phyloP scores from a whole-genome alignment of 2,329 filamentous ascomycete genomes.

The Cyclaneusma minus region DNA sequence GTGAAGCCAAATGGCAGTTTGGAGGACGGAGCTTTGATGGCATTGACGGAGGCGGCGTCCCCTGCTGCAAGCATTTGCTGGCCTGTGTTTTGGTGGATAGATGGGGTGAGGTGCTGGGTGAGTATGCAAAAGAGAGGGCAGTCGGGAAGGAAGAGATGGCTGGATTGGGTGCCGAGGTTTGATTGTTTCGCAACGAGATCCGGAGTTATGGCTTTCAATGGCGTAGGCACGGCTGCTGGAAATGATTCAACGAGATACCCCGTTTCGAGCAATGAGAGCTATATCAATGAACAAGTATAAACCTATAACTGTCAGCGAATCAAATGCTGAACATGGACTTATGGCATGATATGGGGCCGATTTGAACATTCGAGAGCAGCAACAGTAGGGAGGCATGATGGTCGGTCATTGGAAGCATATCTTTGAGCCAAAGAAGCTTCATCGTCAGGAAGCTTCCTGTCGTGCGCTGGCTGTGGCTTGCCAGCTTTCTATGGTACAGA shows the following conservation, averaged over 20 bases:
- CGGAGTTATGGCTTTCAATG: not conserved
- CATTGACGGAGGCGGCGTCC: slow-evolving; percentile 18
- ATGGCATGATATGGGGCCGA: too few species aligned
- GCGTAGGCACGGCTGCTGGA: slow-evolving; percentile 1
- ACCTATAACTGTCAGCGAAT: too few species aligned
- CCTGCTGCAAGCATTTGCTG: slow-evolving; percentile 77
- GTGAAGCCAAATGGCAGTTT: slow-evolving; percentile 22
- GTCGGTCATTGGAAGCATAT: too few species aligned
- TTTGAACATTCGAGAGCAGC: too few species aligned
- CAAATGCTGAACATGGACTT: too few species aligned
- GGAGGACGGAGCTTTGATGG: slow-evolving; percentile 29
- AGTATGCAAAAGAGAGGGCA: slow-evolving; percentile 35
- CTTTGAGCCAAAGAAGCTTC: too few species aligned
- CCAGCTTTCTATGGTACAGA: slow-evolving; percentile 18
- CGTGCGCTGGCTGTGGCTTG: too few species aligned
- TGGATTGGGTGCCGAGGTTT: slow-evolving; percentile 34
- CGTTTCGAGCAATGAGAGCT: too few species aligned
- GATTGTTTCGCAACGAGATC: not conserved
- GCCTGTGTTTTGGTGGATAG: slow-evolving; percentile 63
- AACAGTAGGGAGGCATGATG: too few species aligned
- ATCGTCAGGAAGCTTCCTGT: too few species aligned
- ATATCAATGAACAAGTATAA: too few species aligned
- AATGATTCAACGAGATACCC: too few species aligned
- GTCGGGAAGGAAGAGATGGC: slow-evolving; percentile 54
- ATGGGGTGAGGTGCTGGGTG: slow-evolving; percentile 41